Percentiles rank a stretch among this genome's conserved stretches.
These are phyloP conservation scores for Fusarium mangiferae DNA, from an alignment of 2,329 filamentous ascomycete species.

Conservation along the genomic window DNA sequence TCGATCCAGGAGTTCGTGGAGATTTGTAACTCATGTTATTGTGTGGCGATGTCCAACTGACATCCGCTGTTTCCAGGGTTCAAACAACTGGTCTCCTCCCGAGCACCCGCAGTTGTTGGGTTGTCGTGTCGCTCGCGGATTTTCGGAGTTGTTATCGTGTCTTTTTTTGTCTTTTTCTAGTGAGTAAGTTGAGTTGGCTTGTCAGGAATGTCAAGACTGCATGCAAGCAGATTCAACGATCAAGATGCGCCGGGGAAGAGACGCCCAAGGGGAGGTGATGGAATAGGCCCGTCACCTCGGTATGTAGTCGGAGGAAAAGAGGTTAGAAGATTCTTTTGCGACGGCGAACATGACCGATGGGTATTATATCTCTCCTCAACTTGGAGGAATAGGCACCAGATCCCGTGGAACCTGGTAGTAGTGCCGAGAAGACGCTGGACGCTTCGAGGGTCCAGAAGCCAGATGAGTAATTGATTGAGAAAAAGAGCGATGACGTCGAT, in stretches of 20 bases:
- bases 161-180: conserved; percentile 48
- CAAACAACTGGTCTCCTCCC: conserved; percentile 43
- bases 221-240: conserved; percentile 39
- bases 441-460: conserved; percentile 42
- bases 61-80: conserved; percentile 42
- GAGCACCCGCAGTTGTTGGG: conserved; percentile 41
- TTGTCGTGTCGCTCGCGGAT: conserved; percentile 14
- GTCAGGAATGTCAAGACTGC: conserved; percentile 37
- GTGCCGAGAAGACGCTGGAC: conserved; percentile 45
- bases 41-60: conserved; percentile 48
- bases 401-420: conserved; percentile 43
- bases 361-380: conserved; percentile 48
- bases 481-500: conserved; percentile 46
- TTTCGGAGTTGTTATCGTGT: conserved; percentile 38
- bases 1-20: conserved; percentile 57
- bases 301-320: conserved; percentile 69
- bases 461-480: conserved; percentile 2
- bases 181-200: conserved; percentile 22
- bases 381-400: conserved; percentile 46
- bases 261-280: conserved; percentile 59
- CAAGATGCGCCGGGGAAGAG: conserved; percentile 40
- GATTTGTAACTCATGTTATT: conserved; percentile 54
- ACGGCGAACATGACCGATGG: conserved; percentile 65
- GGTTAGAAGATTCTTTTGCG: conserved; percentile 64
- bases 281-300: conserved; percentile 67